Conservation (phyloP, 2,329 filamentous ascomycete species). For the Coniochaeta ligniaria region DNA sequence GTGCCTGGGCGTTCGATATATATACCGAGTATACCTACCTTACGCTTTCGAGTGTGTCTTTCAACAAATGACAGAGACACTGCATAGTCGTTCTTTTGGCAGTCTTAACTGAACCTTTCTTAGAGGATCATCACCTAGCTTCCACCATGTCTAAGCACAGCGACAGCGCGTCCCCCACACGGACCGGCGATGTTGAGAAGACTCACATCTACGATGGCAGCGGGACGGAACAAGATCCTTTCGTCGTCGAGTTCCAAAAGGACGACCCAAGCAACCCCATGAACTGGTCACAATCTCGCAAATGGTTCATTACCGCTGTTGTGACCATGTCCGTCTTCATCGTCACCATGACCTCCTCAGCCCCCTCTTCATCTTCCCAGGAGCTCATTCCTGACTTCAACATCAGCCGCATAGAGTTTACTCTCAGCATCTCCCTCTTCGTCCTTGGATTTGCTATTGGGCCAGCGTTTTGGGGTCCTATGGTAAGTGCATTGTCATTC, state of each 20-base stretch:
- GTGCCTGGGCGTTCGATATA: no score
- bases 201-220: not conserved
- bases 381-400: slow-evolving; percentile 33
- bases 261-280: slow-evolving; percentile 49
- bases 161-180: no score
- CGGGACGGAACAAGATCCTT: slow-evolving; percentile 33
- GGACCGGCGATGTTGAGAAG: no score
- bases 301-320: slow-evolving; percentile 23
- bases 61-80: no score
- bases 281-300: slow-evolving; percentile 30
- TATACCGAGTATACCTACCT: no score
- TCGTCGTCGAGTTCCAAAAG: slow-evolving; percentile 59
- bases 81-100: no score
- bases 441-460: slow-evolving; percentile 50
- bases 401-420: slow-evolving; percentile 32
- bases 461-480: slow-evolving; percentile 49
- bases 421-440: slow-evolving; percentile 44
- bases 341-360: slow-evolving; percentile 44
- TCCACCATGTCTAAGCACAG: no score
- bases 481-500: no score
- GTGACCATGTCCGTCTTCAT: slow-evolving; percentile 16
- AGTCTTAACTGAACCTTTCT: no score
- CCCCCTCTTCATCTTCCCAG: slow-evolving; percentile 30
- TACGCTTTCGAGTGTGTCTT: no score
- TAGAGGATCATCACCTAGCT: no score